Conservation (phyloP, 306 rosid species). For the Cicer pinnatifidum region DNA sequence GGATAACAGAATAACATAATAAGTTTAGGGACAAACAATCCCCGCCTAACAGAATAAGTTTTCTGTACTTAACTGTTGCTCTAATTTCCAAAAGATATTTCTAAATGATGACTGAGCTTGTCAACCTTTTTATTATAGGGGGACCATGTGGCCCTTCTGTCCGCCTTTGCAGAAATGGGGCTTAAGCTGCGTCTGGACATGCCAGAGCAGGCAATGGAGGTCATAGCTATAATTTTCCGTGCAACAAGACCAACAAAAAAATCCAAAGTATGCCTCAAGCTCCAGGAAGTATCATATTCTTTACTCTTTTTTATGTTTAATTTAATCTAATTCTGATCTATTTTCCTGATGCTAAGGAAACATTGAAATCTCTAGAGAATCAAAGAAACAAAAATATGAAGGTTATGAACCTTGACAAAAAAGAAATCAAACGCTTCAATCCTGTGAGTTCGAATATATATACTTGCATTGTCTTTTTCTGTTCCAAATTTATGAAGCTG, state of each 20-base stretch:
- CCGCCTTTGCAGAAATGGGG: conserved; percentile 98
- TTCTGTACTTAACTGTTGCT: conserved; percentile 16
- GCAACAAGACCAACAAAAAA: conserved; percentile 78
- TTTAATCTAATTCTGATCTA: conserved; percentile 42
- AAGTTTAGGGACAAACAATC: too few relatives aligned
- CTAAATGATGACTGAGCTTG: conserved; percentile 35
- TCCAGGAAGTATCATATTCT: conserved; percentile 18
- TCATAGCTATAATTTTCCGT: conserved; percentile 79
- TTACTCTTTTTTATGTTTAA: conserved; percentile 30
- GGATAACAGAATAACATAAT: too few relatives aligned
- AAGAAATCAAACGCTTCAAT: conserved; percentile 88
- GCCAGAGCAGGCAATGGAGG: conserved; percentile 96
- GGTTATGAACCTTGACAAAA: conserved; percentile 72
- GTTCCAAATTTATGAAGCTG: conserved; percentile 41
- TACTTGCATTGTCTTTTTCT: conserved; percentile 30
- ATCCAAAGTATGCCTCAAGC: conserved; percentile 51
- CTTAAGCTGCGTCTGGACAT: conserved; percentile 88
- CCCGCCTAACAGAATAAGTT: too few relatives aligned
- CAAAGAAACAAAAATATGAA: conserved; percentile 81
- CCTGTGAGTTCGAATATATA: conserved; percentile 73
- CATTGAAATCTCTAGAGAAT: conserved; percentile 67
- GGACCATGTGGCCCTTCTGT: conserved; percentile 91
- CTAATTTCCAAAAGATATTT: conserved; percentile 23
- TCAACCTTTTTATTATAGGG: conserved; percentile 64
- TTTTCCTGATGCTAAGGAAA: conserved; percentile 59